Percentiles rank a stretch among this genome's conserved stretches.
Evolutionary conservation across 345 rosid genomes (phyloP).

Genomic region (Pugionium cornutum): DNA sequence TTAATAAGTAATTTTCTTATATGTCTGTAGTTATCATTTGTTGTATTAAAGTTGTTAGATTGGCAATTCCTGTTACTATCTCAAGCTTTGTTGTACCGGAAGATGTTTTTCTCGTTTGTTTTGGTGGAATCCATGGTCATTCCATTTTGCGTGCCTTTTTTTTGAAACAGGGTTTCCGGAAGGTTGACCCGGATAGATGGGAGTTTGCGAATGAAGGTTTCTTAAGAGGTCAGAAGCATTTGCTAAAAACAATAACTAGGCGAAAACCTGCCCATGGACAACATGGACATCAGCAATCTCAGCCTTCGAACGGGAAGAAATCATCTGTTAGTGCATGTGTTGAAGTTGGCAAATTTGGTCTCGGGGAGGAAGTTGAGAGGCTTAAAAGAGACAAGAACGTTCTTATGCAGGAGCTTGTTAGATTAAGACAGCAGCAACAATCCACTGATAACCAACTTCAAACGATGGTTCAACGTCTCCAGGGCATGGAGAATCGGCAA

Average conservation of each 20-base stretch:
- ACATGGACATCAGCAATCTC: conserved; percentile 67
- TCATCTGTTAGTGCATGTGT: conserved; percentile 87
- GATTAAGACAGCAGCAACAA: conserved; percentile 95
- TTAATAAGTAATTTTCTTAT: conserved; percentile 11
- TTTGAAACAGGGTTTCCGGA: conserved; percentile 80
- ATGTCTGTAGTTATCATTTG: conserved; percentile 9
- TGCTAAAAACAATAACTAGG: conserved; percentile 70
- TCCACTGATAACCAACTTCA: conserved; percentile 85
- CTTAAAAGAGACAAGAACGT: conserved; percentile 98
- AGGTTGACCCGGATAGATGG: conserved; percentile 98
- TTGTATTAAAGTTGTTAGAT: conserved; percentile 16
- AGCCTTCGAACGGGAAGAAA: conserved; percentile 63
- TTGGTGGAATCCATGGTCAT: conserved; percentile 57
- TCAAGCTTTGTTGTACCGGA: conserved; percentile 47
- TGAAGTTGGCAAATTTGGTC: conserved; percentile 98
- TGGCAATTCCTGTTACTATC: too few relatives aligned
- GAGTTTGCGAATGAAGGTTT: conserved; percentile 96
- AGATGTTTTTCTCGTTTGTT: too few relatives aligned
- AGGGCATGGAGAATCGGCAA: conserved; percentile 97
- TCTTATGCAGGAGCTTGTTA: conserved; percentile 95
- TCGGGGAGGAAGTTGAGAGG: conserved; percentile 94
- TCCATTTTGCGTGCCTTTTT: conserved; percentile 13
- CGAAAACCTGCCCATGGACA: conserved; percentile 69
- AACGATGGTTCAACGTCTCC: conserved; percentile 74
- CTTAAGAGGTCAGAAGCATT: conserved; percentile 88